Conservation (phyloP, 176 grass and related monocot genomes). For the Dendrocalamus sinicus region DNA sequence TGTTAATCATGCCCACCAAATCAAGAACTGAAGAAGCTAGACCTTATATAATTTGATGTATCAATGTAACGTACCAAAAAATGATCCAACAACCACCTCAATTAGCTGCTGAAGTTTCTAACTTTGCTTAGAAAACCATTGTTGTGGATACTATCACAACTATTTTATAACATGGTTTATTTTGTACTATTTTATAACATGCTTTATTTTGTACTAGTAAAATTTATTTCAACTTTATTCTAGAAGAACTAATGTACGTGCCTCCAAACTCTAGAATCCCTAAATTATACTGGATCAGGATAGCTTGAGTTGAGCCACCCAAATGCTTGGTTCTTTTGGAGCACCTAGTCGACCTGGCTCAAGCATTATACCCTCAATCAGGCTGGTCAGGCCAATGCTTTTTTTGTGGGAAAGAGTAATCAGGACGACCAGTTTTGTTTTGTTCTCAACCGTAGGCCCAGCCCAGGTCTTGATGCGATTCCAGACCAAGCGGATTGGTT, state of each 20-base stretch:
- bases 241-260: background rate
- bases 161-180: too few relatives aligned
- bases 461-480: background rate
- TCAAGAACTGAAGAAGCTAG: background rate
- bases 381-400: background rate
- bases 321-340: background rate
- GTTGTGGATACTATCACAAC: background rate
- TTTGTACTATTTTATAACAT: background rate
- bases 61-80: background rate
- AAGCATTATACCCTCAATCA: background rate
- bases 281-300: background rate
- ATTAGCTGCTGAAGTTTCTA: background rate
- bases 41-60: constrained; percentile 3
- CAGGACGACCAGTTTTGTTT: background rate
- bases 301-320: background rate
- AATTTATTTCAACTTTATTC: background rate
- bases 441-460: background rate
- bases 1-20: background rate
- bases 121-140: background rate
- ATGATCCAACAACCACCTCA: background rate
- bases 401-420: background rate
- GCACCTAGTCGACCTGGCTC: background rate
- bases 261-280: background rate
- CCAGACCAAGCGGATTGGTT: background rate
- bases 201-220: background rate